Base-by-base conservation (phyloP, 768 basidiomycete genomes). In the Chalciporus sphaerocephalus region DNA sequence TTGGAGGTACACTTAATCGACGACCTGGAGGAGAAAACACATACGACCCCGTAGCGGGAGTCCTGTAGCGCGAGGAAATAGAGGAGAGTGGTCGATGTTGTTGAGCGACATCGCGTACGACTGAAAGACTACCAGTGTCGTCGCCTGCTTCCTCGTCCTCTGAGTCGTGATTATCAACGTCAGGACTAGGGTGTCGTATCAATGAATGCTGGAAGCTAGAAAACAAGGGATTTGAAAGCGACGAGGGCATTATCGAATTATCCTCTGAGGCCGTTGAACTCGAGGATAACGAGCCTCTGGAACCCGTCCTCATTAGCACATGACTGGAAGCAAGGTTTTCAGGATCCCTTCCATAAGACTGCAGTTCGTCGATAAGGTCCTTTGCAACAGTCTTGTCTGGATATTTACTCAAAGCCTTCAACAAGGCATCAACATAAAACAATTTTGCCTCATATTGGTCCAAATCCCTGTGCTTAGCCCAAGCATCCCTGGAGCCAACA, bases 391-490 rank as follows among this genome's bases (percentile, higher is more conserved):
- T 89, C 62, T 84, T 87, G 57, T 90, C 88, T 0, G 91, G 87
- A 57, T 93, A 90, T 62, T 82, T 87, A 50, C 82, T 74, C 48
- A 92, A 68, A 16, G 87, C 83, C 75, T 88, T 89, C 32, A 94
- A 65, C 35, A 97, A 64, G 9, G 90, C 86, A 44, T 92, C 88
- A 2, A 95, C 91, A 67, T 97, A 97, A 15, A 85, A 65, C 77
- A 83, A 84, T 67, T 92, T 94, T 2, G 94, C 92, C 58, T 94
- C 87, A 42, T 76, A 76, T 18, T 77, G 61, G 51, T 85, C 80
- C 32, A 93, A 61, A 52, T 92, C 91, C 54, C 83, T 86, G 61
- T 94, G 91, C 62, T 93, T 95, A 38, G 87, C 85, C 94, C 94
- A 97, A 35, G 89, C 89, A 70, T 94, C 92, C 91, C 92, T 93